phyloP scores from a whole-genome alignment of 2,329 filamentous ascomycete species.

The Curvularia hawaiiensis region DNA sequence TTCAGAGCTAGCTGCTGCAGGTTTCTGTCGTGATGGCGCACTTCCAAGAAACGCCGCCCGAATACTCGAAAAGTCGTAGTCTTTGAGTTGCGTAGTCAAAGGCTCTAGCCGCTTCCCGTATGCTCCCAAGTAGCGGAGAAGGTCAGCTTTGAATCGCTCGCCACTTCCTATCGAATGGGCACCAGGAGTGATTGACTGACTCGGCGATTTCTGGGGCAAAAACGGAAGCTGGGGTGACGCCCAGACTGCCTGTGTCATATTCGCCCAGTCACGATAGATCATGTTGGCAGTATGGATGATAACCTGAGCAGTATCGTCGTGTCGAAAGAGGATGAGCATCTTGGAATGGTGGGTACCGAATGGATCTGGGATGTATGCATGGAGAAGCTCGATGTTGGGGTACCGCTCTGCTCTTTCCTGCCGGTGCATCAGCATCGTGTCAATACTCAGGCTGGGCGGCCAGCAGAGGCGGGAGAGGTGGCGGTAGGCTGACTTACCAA shows the following conservation, averaged over 20 bases:
- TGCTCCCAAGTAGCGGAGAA: slow-evolving; percentile 72
- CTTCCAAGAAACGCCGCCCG: slow-evolving; percentile 77
- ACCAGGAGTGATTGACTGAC: not conserved
- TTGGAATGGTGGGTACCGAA: slow-evolving; percentile 89
- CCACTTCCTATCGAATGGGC: slow-evolving; percentile 62
- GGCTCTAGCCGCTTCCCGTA: slow-evolving; percentile 66
- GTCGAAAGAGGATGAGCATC: slow-evolving; percentile 81
- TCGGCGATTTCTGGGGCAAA: slow-evolving; percentile 8
- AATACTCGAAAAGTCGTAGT: slow-evolving; percentile 72
- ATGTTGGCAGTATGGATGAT: slow-evolving; percentile 91
- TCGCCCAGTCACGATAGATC: slow-evolving; percentile 85
- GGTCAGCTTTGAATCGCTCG: slow-evolving; percentile 73
- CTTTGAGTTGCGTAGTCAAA: slow-evolving; percentile 62
- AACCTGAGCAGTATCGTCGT: slow-evolving; percentile 77
- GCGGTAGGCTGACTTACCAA: slow-evolving; percentile 53
- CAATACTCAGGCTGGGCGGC: not conserved
- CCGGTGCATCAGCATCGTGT: slow-evolving; percentile 12
- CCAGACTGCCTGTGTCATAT: slow-evolving; percentile 88
- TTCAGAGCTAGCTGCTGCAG: slow-evolving; percentile 49
- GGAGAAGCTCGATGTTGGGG: slow-evolving; percentile 71
- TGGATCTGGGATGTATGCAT: slow-evolving; percentile 79
- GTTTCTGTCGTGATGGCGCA: slow-evolving; percentile 70
- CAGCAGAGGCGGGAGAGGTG: not conserved
- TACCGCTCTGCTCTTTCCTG: slow-evolving; percentile 67
- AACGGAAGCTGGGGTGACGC: slow-evolving; percentile 71